phyloP scores from a whole-genome alignment of 805 yeast species.

The Isabelozyma rhagii region DNA sequence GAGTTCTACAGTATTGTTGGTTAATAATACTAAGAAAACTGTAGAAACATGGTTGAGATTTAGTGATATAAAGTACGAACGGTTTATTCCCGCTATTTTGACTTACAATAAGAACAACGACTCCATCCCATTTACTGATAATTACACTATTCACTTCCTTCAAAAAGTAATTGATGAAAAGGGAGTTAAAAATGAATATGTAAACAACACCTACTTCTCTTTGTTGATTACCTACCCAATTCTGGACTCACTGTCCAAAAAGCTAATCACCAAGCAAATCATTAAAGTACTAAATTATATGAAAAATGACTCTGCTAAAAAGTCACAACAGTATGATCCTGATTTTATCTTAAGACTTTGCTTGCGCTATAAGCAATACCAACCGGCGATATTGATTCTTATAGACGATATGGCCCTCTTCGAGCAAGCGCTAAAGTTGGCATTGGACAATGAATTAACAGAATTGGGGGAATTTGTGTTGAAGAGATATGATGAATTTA shows the following conservation, averaged over 20 bases:
- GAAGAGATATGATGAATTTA: conserved; percentile 26
- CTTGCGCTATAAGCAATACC: conserved; percentile 51
- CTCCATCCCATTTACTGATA: conserved; percentile 41
- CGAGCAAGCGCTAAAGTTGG: conserved; percentile 79
- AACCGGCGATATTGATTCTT: conserved; percentile 72
- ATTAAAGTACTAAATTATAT: conserved; percentile 25
- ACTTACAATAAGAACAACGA: conserved; percentile 53
- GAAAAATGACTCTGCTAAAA: conserved; percentile 12
- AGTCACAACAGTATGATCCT: conserved; percentile 47
- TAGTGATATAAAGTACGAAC: conserved; percentile 51
- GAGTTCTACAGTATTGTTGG: conserved; percentile 64
- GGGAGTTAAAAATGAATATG: conserved; percentile 36
- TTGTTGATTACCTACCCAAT: conserved; percentile 51
- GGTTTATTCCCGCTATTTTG: conserved; percentile 72
- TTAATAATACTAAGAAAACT: conserved; percentile 66
- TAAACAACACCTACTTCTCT: conserved; percentile 71
- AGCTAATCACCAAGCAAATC: conserved; percentile 23
- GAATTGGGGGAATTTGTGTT: conserved; percentile 48
- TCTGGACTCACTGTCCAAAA: conserved; percentile 1
- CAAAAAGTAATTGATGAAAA: conserved; percentile 44
- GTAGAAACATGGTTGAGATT: conserved; percentile 76
- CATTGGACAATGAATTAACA: conserved; percentile 57
- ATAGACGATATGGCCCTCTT: conserved; percentile 59
- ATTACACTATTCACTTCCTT: conserved; percentile 67
- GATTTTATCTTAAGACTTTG: conserved; percentile 77